Conservation (phyloP, 257 asterid species). For the Solanum chaucha region DNA sequence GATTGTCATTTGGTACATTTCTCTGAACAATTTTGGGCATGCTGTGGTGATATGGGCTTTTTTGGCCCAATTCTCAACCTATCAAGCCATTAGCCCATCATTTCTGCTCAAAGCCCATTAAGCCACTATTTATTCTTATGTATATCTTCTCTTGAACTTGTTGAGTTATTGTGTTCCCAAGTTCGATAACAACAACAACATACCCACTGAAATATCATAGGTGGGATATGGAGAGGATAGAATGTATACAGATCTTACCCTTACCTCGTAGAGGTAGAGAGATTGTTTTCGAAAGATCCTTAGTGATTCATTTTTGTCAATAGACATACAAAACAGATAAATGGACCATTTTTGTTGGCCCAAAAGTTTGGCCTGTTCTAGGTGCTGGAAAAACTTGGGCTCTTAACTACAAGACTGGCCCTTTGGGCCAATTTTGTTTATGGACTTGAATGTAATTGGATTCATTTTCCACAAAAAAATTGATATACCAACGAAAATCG, state of each 20-base stretch:
- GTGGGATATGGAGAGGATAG: fast-evolving
- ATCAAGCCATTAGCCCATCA: neutral
- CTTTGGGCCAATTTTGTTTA: no score
- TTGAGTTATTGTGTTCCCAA: neutral
- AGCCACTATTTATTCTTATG: neutral
- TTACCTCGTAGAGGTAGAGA: no score
- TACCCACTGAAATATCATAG: neutral
- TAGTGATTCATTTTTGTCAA: neutral
- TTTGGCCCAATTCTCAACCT: neutral
- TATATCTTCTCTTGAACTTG: neutral
- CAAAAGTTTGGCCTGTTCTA: neutral
- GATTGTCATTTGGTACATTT: neutral
- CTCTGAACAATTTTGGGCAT: neutral
- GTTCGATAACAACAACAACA: neutral
- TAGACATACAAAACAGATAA: neutral
- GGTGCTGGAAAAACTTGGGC: neutral
- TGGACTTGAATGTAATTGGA: no score
- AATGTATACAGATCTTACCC: no score
- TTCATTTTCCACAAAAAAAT: no score
- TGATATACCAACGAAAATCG: no score
- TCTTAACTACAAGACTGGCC: neutral
- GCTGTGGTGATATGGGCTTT: neutral
- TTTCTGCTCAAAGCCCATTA: neutral
- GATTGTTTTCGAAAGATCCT: neutral
- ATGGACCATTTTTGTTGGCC: neutral